Base-by-base conservation (phyloP, 129 eudicot species). In the Escallonia rubra region DNA sequence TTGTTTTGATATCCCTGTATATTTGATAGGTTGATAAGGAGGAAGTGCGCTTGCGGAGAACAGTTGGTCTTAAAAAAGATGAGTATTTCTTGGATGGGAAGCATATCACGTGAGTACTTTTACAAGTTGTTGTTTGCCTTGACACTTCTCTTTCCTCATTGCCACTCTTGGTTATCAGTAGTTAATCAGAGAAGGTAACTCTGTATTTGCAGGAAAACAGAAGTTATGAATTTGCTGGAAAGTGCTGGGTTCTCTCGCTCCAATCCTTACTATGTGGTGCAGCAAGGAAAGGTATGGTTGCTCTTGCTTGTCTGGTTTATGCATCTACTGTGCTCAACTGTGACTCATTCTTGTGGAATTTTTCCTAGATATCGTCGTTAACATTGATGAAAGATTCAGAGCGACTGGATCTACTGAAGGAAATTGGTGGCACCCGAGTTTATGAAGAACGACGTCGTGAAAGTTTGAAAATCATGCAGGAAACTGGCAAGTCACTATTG, bases 231-330 rank as follows among this genome's bases (percentile, higher is more conserved):
- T 79, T 82, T 94, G 51, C 81, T 94, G 48, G 99, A 94, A 81
- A 89, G 97, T 87, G 99, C 99, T 52, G 99, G 99, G 34, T 94
- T 94, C 76, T 94, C 99, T 74, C 97, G 99, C 59, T 94, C 99
- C 67, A 94, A 94, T 74, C 97, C 99, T 66, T 94, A 94, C 75
- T 89, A 94, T 79, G 99, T 94, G 40, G 97, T 94, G 75, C 97
- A 94, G 74, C 99, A 94, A 81, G 99, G 99, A 49, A 89, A 94
- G 55, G 97, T 90, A 83, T 42, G 87, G 39, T 23, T 62, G 48
- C 76, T 53, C 63, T 46, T 56, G 57, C 7, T 47, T 10, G 34
- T 68, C 41, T 72, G 45, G 59, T 68, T 75, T 72, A 49, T 52
- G 42, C 58, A 3, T 66, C 41, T 55, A 40, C 6, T 59, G 49